phyloP scores from a whole-genome alignment of 257 asterid species.

The Solanum sitiens region DNA sequence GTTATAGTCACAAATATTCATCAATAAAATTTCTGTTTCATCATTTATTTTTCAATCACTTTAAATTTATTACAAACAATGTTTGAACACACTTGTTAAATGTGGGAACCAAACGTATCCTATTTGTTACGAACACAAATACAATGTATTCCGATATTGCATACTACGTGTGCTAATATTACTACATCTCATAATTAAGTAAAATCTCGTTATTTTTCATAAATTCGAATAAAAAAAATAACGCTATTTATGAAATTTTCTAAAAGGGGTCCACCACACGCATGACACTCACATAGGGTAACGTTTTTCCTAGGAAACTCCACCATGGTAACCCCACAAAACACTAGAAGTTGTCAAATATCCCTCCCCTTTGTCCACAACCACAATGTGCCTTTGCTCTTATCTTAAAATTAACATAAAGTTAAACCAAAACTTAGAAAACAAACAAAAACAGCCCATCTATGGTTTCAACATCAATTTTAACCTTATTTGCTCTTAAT shows the following conservation, averaged over 20 bases:
- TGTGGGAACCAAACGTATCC: background rate
- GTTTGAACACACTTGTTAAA: no score
- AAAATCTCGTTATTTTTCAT: no score
- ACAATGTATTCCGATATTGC: background rate
- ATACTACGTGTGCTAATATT: background rate
- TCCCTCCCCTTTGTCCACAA: slow-evolving; percentile 40
- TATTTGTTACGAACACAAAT: background rate
- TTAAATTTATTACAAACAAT: background rate
- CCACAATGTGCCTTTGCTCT: slow-evolving; percentile 3
- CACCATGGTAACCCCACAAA: slow-evolving; percentile 7
- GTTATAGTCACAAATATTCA: background rate
- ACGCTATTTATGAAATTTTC: background rate
- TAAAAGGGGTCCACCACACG: slow-evolving; percentile 13
- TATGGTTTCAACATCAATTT: background rate
- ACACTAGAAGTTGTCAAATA: slow-evolving; percentile 15
- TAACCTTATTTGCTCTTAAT: background rate
- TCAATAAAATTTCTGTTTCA: background rate
- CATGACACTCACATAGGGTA: slow-evolving; percentile 36
- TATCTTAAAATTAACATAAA: slow-evolving; percentile 3
- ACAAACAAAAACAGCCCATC: slow-evolving; percentile 33
- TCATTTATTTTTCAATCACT: background rate
- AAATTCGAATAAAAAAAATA: no score
- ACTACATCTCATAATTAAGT: no score
- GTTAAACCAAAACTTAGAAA: slow-evolving; percentile 9
- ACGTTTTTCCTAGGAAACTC: slow-evolving; percentile 15